Percentiles rank a stretch among this genome's conserved stretches.
These are phyloP conservation scores for Lentinus tigrinus DNA, from an alignment of 768 basidiomycete genomes.

Conservation along the genomic window DNA sequence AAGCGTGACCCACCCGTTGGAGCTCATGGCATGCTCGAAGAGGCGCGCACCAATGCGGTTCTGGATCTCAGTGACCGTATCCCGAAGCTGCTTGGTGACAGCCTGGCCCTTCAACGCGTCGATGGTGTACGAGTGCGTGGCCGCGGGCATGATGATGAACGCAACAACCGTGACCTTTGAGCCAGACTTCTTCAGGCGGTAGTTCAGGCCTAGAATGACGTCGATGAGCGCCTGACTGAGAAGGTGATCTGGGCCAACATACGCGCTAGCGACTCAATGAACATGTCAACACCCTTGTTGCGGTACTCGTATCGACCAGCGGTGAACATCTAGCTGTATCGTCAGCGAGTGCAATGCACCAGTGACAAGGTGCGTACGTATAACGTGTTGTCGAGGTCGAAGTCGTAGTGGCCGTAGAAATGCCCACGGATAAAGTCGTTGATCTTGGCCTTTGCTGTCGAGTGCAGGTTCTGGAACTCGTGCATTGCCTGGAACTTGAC, in stretches of 20 bases:
- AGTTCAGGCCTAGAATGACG: constrained; percentile 48
- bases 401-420: constrained; percentile 97
- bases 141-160: constrained; percentile 98
- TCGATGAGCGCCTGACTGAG: not conserved
- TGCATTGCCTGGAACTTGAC: constrained; percentile 99
- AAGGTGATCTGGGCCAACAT: constrained; percentile 22
- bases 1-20: constrained; percentile 68
- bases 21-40: constrained; percentile 92
- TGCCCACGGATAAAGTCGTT: constrained; percentile 97
- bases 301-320: constrained; percentile 99
- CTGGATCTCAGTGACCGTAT: constrained; percentile 95
- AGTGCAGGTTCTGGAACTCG: constrained; percentile 96
- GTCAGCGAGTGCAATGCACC: not conserved
- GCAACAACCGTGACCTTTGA: constrained; percentile 89
- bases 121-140: constrained; percentile 94
- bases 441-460: constrained; percentile 93
- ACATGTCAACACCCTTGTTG: constrained; percentile 99
- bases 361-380: constrained; percentile 51
- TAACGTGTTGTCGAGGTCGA: constrained; percentile 89
- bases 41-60: constrained; percentile 88
- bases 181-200: constrained; percentile 56
- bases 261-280: constrained; percentile 95
- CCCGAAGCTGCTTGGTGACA: constrained; percentile 93
- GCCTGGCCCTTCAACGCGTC: constrained; percentile 98
- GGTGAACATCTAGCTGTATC: constrained; percentile 77